phyloP scores from a whole-genome alignment of 148 eudicot species.

The Heliosperma pusillum region DNA sequence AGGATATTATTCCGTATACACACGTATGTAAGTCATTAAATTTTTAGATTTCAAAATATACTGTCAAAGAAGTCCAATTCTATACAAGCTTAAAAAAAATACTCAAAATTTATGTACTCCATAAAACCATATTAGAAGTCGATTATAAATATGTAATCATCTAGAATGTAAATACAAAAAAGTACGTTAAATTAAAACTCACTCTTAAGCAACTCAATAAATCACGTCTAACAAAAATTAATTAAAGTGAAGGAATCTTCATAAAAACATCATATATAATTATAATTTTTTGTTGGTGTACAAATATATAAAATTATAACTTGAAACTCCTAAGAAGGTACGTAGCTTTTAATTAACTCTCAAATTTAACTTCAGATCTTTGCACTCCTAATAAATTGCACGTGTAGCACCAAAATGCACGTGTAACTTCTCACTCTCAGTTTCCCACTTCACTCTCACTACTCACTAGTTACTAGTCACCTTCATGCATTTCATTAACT shows the following conservation, averaged over 20 bases:
- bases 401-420: constrained; percentile 21
- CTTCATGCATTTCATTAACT: background rate
- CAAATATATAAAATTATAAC: too few species aligned
- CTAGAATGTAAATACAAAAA: background rate
- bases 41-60: too few species aligned
- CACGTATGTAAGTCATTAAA: too few species aligned
- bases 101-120: too few species aligned
- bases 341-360: constrained; percentile 12
- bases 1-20: too few species aligned
- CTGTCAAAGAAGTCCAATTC: too few species aligned
- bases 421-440: constrained; percentile 24
- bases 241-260: constrained; percentile 21
- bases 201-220: background rate
- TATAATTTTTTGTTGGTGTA: too few species aligned
- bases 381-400: constrained; percentile 18
- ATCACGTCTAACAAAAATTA: background rate
- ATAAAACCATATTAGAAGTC: too few species aligned
- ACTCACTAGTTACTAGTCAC: background rate
- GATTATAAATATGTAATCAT: too few species aligned
- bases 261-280: constrained; percentile 4
- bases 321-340: constrained; percentile 7
- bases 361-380: constrained; percentile 20
- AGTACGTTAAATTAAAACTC: constrained; percentile 5
- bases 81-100: too few species aligned
- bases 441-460: constrained; percentile 5